Base-by-base conservation (phyloP, 768 basidiomycete species). In the Russula virescens region DNA sequence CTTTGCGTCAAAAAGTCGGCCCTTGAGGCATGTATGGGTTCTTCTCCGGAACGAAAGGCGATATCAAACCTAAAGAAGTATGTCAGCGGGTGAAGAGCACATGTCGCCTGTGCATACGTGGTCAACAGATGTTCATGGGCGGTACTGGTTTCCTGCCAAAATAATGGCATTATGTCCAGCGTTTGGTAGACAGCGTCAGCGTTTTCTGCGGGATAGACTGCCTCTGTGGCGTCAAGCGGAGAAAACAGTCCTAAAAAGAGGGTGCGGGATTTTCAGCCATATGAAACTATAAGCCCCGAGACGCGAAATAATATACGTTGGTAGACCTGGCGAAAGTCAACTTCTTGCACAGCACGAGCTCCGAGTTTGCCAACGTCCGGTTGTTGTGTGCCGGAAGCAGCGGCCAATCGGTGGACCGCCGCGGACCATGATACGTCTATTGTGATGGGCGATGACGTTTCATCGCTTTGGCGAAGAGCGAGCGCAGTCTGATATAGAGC, bases 1-100 rank as follows among this genome's bases (percentile, higher is more conserved):
- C 77, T 79, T 10, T 79, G 78, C 0, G 84, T 77, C 21, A 90
- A 72, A 66, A 90, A 87, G 68, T 85, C 82, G 2, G 84, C 77
- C 55, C 82, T 75, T 0, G 78, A 76, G 5, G 74, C 60, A 26
- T 74, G 62, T 14, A 58, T 45, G 1, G 82, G 81, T 63, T 83
- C 81, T 13, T 78, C 76, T 11, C 81, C 81, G 21, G 82, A 74
- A 35, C 80, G 77, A 65, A 85, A 81, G 3, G 81, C 76, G 26
- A 88, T 71, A 69, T 93, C 90, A 62, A 80, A 83, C 16, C 90
- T 91, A 28, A 34, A n/a, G 8, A 50, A 25, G 57, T 4, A 47
- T 38, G 45, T 48, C 25, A 28, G 53, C 40, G 26, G 45, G 35
- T 35, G 35, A 42, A 48, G 13, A 59, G 18, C 58, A 38, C 51